Percentiles rank a stretch among this genome's conserved stretches.
phyloP scores from a whole-genome alignment of 2,329 filamentous ascomycete species.

The Spiromastix sp. region DNA sequence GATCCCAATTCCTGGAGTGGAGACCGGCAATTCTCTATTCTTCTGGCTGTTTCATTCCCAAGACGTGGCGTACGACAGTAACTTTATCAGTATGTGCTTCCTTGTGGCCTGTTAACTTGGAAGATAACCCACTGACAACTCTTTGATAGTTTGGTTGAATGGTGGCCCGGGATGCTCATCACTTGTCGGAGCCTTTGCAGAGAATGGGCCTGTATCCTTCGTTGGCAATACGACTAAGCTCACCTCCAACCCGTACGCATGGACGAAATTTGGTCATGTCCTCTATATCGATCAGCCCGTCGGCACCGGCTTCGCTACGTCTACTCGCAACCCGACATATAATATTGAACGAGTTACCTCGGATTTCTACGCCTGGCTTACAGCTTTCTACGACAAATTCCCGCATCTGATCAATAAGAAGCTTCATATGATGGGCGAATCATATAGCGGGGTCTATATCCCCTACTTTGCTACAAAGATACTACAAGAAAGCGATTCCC shows the following conservation, averaged over 20 bases:
- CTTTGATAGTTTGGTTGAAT: conserved; percentile 11
- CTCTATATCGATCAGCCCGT: conserved; percentile 29
- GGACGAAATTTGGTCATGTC: conserved; percentile 19
- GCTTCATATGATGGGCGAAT: conserved; percentile 28
- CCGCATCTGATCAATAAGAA: conserved; percentile 22
- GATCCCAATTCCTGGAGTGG: conserved; percentile 19
- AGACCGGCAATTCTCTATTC: conserved; percentile 23
- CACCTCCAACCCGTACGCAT: conserved; percentile 11
- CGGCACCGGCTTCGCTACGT: conserved; percentile 25
- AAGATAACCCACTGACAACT: neutral
- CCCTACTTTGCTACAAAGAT: conserved; percentile 27
- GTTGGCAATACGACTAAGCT: conserved; percentile 13
- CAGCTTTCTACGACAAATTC: conserved; percentile 21
- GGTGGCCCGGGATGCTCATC: conserved; percentile 13
- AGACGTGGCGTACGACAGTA: conserved; percentile 19
- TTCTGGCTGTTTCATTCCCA: conserved; percentile 29
- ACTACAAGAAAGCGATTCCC: conserved; percentile 16
- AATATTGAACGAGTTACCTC: conserved; percentile 20
- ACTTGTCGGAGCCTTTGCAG: conserved; percentile 16
- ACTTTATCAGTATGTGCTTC: conserved; percentile 22
- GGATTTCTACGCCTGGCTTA: conserved; percentile 24
- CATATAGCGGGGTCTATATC: conserved; percentile 28
- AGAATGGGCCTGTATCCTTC: conserved; percentile 26
- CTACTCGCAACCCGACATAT: conserved; percentile 19
- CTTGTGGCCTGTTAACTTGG: no score